Evolutionary conservation across 2,329 filamentous ascomycete genomes (phyloP).

Genomic region (Trichoderma sp.): DNA sequence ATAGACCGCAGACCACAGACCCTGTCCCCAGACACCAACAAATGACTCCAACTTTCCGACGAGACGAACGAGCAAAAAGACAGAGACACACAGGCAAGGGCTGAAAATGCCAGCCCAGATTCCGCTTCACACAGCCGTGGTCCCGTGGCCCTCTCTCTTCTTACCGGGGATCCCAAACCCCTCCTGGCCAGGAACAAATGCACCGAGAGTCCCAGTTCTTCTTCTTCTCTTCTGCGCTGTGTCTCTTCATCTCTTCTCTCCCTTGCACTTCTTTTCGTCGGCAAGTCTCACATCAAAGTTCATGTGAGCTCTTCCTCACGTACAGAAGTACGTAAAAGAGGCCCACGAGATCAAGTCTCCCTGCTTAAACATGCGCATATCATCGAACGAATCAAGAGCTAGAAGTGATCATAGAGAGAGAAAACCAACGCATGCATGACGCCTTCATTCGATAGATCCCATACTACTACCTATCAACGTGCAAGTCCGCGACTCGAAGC

Average conservation of each 20-base stretch:
- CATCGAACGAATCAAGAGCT: not conserved
- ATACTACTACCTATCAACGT: not conserved
- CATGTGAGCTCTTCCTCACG: no score
- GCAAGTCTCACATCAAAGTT: no score
- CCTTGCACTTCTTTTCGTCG: not conserved
- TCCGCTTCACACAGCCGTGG: slow-evolving; percentile 1
- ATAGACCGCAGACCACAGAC: not conserved
- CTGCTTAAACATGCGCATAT: no score
- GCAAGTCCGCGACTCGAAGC: slow-evolving; percentile 1
- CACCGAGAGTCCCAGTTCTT: not conserved
- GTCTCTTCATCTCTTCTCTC: not conserved
- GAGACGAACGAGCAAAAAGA: not conserved
- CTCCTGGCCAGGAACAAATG: not conserved
- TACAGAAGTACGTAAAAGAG: no score
- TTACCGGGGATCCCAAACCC: not conserved
- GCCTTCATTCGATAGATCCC: no score
- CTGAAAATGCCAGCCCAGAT: slow-evolving; percentile 8
- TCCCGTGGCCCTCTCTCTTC: slow-evolving; percentile 1
- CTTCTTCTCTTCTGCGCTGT: not conserved
- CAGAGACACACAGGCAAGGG: not conserved
- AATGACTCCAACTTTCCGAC: not conserved
- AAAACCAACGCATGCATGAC: not conserved
- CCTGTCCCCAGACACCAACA: slow-evolving; percentile 1
- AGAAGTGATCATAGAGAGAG: not conserved
- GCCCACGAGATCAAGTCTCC: no score